phyloP scores from a whole-genome alignment of 148 eudicot species.

The Nepenthes gracilis region DNA sequence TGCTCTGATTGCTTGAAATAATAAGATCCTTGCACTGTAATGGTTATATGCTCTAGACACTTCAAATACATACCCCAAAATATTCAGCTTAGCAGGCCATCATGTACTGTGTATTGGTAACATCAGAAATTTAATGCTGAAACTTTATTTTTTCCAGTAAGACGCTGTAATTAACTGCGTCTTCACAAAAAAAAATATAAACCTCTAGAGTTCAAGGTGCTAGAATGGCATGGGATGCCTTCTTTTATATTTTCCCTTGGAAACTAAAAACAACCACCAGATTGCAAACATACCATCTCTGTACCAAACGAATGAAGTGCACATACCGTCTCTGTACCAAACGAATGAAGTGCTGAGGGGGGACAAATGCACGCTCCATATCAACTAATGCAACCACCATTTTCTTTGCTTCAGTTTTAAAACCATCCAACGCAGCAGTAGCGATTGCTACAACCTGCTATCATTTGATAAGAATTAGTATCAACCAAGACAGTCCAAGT shows the following conservation, averaged over 20 bases:
- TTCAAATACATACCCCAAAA: too few species aligned
- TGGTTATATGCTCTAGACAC: too few species aligned
- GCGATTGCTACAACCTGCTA: slow-evolving; percentile 86
- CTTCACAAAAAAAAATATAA: too few species aligned
- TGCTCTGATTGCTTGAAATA: too few species aligned
- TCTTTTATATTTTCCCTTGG: background rate
- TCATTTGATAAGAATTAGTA: background rate
- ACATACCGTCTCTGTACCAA: slow-evolving; percentile 97
- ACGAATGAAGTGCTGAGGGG: slow-evolving; percentile 98
- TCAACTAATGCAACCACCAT: slow-evolving; percentile 97
- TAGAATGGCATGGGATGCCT: too few species aligned
- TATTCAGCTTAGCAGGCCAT: too few species aligned
- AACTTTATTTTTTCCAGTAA: too few species aligned
- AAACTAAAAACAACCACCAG: background rate
- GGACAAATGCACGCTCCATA: slow-evolving; percentile 99
- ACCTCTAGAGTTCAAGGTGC: too few species aligned
- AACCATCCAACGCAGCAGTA: slow-evolving; percentile 74
- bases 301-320: slow-evolving; percentile 95
- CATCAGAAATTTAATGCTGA: too few species aligned
- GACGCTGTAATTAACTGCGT: too few species aligned
- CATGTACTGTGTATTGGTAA: too few species aligned
- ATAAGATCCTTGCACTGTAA: too few species aligned
- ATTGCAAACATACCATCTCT: slow-evolving; percentile 64
- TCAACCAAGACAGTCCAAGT: background rate
- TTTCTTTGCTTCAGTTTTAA: slow-evolving; percentile 85